Conservation (phyloP, 202 grass and related monocot species). For the Dendrocalamus latiflorus region DNA sequence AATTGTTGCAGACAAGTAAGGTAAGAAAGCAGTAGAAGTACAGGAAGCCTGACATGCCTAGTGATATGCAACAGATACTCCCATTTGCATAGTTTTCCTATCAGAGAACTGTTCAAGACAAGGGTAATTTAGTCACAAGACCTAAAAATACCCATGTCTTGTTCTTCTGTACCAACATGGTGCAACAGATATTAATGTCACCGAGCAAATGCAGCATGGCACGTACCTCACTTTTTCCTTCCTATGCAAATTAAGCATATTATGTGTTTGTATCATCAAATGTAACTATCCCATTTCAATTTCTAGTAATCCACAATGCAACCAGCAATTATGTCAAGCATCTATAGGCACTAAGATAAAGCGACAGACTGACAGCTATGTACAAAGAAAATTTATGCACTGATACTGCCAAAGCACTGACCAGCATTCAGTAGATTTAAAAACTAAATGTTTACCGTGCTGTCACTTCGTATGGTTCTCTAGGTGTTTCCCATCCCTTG, state of each 20-base stretch:
- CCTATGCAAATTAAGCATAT: not conserved
- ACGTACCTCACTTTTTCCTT: not conserved
- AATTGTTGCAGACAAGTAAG: not conserved
- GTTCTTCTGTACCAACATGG: not conserved
- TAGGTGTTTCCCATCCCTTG: constrained; percentile 94
- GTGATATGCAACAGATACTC: not conserved
- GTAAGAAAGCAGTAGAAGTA: constrained; percentile 6
- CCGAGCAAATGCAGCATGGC: not conserved
- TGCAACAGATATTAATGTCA: not conserved
- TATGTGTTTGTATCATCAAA: not conserved
- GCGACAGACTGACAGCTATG: not conserved
- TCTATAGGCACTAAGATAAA: constrained; percentile 4
- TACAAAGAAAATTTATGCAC: constrained; percentile 10
- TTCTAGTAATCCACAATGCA: constrained; percentile 3
- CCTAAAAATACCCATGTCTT: not conserved
- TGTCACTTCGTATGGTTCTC: constrained; percentile 95
- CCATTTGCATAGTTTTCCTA: not conserved
- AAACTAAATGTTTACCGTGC: constrained; percentile 48
- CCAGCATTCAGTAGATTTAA: constrained; percentile 6
- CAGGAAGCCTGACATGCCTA: not conserved
- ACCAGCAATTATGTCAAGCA: not conserved
- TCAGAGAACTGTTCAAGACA: not conserved
- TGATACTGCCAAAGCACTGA: constrained; percentile 1
- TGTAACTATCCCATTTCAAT: not conserved
- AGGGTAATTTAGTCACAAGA: not conserved